Percentiles rank a stretch among this genome's conserved stretches.
Evolutionary conservation across 495 filamentous ascomycete species (phyloP).

Genomic region (Penicillium desertorum): DNA sequence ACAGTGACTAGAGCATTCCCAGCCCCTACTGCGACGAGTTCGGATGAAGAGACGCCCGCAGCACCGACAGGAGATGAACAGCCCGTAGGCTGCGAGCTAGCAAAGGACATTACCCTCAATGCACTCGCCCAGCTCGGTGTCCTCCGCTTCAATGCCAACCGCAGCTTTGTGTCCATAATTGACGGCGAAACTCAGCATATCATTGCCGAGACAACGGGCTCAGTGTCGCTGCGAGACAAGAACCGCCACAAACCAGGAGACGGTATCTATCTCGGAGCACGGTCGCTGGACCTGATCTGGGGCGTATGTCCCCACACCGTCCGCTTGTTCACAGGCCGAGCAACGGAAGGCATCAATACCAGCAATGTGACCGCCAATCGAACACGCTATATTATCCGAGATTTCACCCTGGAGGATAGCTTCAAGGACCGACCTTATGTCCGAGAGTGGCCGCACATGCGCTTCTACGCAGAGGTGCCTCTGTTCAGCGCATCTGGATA

Average conservation of each 20-base stretch:
- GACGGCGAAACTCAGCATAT: slow-evolving; percentile 58
- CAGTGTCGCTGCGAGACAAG: slow-evolving; percentile 45
- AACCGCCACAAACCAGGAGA: slow-evolving; percentile 37
- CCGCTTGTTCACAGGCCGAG: slow-evolving; percentile 33
- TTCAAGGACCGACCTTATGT: slow-evolving; percentile 49
- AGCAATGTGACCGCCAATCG: slow-evolving; percentile 28
- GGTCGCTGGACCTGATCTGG: slow-evolving; percentile 41
- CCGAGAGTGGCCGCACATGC: slow-evolving; percentile 40
- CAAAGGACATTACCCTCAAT: slow-evolving; percentile 58
- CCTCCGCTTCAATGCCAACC: slow-evolving; percentile 51
- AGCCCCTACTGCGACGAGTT: neutral
- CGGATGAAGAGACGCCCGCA: neutral
- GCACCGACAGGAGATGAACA: slow-evolving; percentile 20
- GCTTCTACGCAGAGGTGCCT: slow-evolving; percentile 65
- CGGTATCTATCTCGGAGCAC: slow-evolving; percentile 45
- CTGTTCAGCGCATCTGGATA: slow-evolving; percentile 57
- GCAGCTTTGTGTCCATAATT: slow-evolving; percentile 59
- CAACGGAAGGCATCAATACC: slow-evolving; percentile 25
- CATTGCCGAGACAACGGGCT: slow-evolving; percentile 61
- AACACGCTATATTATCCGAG: slow-evolving; percentile 49
- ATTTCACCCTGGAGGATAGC: slow-evolving; percentile 49
- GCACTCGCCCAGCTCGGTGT: slow-evolving; percentile 63
- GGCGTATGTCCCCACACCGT: slow-evolving; percentile 52
- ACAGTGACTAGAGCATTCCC: slow-evolving; percentile 19
- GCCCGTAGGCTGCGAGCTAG: slow-evolving; percentile 23